Evolutionary conservation across 352 stramenopile genomes (phyloP), one percentile per base, ranked within the genome.

Genomic region (Halophytophthora batemanensis): DNA sequence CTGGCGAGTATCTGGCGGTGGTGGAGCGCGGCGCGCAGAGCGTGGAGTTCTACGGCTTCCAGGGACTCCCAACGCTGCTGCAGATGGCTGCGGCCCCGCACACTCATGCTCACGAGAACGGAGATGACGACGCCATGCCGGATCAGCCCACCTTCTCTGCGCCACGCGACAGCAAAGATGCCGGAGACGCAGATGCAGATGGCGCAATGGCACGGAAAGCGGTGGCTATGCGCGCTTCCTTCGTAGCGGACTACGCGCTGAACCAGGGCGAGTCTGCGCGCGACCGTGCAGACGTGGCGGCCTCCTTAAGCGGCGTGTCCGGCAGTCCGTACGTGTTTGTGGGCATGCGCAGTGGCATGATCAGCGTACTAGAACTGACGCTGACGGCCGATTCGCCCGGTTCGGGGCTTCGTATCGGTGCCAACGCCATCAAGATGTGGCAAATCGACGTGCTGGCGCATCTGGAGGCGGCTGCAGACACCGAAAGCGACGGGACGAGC

Each of bases 391-490:
- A 0, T 46, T 53, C 25, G 45, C 46, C 25, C 48, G 53, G 29
- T 11, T 66, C 66, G 1, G 81, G 69, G 74, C 81, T 79, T 12
- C 61, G 59, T 18, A 48, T 43, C 2, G 45, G 45, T 18, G 52
- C 36, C 3, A 51, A 22, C 13, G 59, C 58, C 6, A 71, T 71
- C 4, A 73, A 74, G 34, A 64, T 89, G 6, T 92, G 81, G 81
- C 89, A 89, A 56, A 90, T 92, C 56, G 81, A 92, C 42, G 78
- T 92, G 6, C 53, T 82, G 1, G 65, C 72, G 6, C 81, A 92
- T 35, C 45, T 90, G 10, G 33, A 48, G 15, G 47, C 47, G n/a
- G 14, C 63, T 0, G 58, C 69, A 6, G 61, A 55, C 1, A 36
- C 37, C 25, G 15, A 3, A 11, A 36, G 17, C n/a, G 25, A 35